phyloP scores from a whole-genome alignment of 176 grass and related monocot genomes.

The Aechmea fasciata region DNA sequence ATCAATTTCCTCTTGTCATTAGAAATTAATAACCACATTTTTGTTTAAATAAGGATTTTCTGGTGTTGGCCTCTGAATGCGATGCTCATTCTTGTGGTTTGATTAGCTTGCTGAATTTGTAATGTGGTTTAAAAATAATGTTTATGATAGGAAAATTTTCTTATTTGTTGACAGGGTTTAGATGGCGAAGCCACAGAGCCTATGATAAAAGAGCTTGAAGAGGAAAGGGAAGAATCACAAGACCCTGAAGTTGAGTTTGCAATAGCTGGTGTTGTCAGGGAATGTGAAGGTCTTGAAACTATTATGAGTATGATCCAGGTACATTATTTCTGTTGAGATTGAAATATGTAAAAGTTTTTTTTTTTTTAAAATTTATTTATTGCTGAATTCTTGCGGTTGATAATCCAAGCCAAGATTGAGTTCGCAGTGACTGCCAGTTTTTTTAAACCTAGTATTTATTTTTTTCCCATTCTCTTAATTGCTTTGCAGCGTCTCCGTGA shows the following conservation, averaged over 20 bases:
- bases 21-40: background rate
- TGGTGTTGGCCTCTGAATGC: background rate
- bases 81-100: background rate
- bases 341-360: background rate
- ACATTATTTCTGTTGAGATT: slow-evolving; percentile 7
- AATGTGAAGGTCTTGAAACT: slow-evolving; percentile 90
- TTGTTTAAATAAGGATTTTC: background rate
- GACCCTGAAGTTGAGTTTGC: slow-evolving; percentile 97
- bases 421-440: background rate
- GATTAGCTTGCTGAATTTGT: background rate
- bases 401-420: background rate
- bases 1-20: too few relatives aligned
- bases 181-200: slow-evolving; percentile 99
- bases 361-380: background rate
- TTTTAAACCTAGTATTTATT: background rate
- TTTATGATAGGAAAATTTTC: slow-evolving; percentile 1
- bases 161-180: slow-evolving; percentile 51
- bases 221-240: slow-evolving; percentile 96
- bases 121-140: background rate
- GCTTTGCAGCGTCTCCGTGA: slow-evolving; percentile 53
- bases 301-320: slow-evolving; percentile 99
- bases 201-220: slow-evolving; percentile 99
- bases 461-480: slow-evolving; percentile 8
- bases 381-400: background rate
- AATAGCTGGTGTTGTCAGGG: slow-evolving; percentile 87